Evolutionary conservation across 176 grass and related monocot species (phyloP).

Genomic region (Canna indica): DNA sequence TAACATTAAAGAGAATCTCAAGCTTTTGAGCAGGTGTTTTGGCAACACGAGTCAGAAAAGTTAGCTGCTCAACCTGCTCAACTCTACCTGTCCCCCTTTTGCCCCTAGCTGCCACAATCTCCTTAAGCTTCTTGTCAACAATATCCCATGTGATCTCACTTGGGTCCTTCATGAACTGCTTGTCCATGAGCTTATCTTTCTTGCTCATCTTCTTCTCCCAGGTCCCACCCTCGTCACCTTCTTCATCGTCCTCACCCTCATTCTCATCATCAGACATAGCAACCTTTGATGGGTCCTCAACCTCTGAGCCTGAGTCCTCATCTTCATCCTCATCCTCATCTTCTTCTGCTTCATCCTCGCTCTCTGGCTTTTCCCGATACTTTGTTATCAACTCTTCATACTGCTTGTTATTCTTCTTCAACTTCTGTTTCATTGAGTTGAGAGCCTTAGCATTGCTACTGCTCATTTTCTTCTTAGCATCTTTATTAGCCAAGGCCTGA

Average conservation of each 20-base stretch:
- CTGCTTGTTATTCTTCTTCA: slow-evolving; percentile 96
- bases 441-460: slow-evolving; percentile 81
- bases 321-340: slow-evolving; percentile 43
- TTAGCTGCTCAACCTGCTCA: slow-evolving; percentile 89
- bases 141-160: slow-evolving; percentile 93
- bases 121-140: slow-evolving; percentile 85
- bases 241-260: slow-evolving; percentile 17
- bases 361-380: slow-evolving; percentile 51
- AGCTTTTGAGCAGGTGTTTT: slow-evolving; percentile 97
- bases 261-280: slow-evolving; percentile 54
- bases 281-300: slow-evolving; percentile 36
- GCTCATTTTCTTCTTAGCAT: slow-evolving; percentile 98
- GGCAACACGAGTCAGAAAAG: slow-evolving; percentile 74
- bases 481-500: slow-evolving; percentile 82
- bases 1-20: slow-evolving; percentile 77
- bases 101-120: slow-evolving; percentile 79
- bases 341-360: slow-evolving; percentile 42
- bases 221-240: slow-evolving; percentile 22
- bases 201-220: slow-evolving; percentile 39
- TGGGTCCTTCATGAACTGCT: slow-evolving; percentile 78
- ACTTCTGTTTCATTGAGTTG: slow-evolving; percentile 78
- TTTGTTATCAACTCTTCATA: slow-evolving; percentile 66
- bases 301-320: slow-evolving; percentile 11
- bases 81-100: slow-evolving; percentile 84
- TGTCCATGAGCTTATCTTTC: slow-evolving; percentile 79